Conservation (phyloP, 352 stramenopile genomes). For the Heterotrichella gracilis region DNA sequence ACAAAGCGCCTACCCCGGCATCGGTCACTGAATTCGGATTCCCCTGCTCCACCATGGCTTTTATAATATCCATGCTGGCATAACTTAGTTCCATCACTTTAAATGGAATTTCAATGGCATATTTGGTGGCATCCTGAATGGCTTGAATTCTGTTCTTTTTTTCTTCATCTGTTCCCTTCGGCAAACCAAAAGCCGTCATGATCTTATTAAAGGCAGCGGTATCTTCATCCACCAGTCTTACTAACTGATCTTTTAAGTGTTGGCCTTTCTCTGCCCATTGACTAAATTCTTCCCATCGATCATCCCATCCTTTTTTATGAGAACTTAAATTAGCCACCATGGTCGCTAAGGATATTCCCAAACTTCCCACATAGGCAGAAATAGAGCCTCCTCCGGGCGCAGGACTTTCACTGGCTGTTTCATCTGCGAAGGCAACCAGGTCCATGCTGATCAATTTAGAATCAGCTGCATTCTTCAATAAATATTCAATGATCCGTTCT, state of each 20-base stretch:
- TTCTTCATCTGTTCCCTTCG: neutral
- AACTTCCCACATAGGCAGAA: neutral
- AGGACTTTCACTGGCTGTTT: neutral
- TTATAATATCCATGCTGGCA: neutral
- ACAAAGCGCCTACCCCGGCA: neutral
- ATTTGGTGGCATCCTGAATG: neutral
- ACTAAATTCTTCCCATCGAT: neutral
- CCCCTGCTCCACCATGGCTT: neutral
- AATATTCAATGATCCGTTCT: neutral
- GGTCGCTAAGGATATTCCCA: neutral
- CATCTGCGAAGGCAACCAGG: neutral
- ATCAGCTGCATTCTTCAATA: neutral
- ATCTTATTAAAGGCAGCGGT: neutral
- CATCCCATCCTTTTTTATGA: neutral
- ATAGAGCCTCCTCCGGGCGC: neutral
- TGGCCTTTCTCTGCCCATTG: neutral
- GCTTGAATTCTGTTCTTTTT: neutral
- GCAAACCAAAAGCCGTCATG: neutral
- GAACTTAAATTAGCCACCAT: neutral
- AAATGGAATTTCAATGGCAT: neutral
- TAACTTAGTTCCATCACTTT: neutral
- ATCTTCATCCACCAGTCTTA: neutral
- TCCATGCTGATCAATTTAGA: neutral
- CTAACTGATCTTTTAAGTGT: neutral
- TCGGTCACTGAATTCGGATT: neutral